phyloP scores from a whole-genome alignment of 495 filamentous ascomycete species.

The Penicillium ochrochloron region DNA sequence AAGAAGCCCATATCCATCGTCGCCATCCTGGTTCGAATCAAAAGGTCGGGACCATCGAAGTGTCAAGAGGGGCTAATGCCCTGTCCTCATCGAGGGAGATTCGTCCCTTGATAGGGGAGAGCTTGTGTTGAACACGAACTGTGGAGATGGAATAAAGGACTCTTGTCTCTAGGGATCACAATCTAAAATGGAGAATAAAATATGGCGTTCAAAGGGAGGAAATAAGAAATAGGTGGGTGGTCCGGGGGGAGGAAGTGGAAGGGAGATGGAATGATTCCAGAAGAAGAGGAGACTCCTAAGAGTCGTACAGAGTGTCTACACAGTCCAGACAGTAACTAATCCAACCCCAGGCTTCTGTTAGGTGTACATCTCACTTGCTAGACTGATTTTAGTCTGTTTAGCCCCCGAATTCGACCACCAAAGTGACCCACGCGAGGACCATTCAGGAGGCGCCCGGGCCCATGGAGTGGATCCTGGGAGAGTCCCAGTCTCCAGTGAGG shows the following conservation, averaged over 20 bases:
- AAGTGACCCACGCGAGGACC: constrained; percentile 3
- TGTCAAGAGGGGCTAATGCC: constrained; percentile 20
- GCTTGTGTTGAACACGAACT: neutral
- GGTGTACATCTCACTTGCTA: constrained; percentile 1
- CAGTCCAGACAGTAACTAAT: too few relatives aligned
- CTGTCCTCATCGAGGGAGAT: constrained; percentile 15
- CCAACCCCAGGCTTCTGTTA: neutral
- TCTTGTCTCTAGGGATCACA: neutral
- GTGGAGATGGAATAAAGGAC: neutral
- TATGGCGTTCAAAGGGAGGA: neutral
- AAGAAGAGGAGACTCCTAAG: neutral
- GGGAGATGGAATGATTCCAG: constrained; percentile 6
- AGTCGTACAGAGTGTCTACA: too few relatives aligned
- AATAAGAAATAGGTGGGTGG: neutral
- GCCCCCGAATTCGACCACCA: neutral
- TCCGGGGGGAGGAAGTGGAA: neutral
- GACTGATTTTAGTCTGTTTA: too few relatives aligned
- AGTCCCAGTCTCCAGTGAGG: constrained; percentile 27
- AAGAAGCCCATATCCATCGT: constrained; percentile 62
- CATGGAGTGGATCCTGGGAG: constrained; percentile 26
- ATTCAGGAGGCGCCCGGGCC: constrained; percentile 14
- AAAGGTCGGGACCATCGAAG: constrained; percentile 9
- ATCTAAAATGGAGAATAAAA: neutral
- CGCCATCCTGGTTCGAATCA: constrained; percentile 23
- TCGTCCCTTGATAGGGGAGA: neutral